These are phyloP conservation scores for Zancudomyces culisetae DNA, from an alignment of 371 early-diverging fungal genomes.

Conservation along the genomic window DNA sequence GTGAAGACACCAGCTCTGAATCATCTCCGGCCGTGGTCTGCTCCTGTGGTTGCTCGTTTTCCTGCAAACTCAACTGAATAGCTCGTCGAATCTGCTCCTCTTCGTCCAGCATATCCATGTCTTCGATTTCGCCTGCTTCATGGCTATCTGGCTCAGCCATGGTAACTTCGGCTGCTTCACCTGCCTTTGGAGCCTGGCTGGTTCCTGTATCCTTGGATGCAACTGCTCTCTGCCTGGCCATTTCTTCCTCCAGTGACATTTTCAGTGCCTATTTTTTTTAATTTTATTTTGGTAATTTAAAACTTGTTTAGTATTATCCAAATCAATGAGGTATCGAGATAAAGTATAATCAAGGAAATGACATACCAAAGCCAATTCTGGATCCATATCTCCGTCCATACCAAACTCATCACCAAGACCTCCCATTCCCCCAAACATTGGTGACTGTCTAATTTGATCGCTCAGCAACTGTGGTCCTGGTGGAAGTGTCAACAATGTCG, in stretches of 20 bases:
- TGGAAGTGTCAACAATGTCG: constrained; percentile 70
- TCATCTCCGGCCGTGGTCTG: constrained; percentile 10
- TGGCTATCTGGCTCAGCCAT: constrained; percentile 24
- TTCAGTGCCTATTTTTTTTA: constrained; percentile 44
- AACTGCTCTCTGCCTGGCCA: constrained; percentile 56
- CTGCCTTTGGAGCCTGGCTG: constrained; percentile 18
- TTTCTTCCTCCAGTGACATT: constrained; percentile 93
- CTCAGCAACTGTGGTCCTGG: constrained; percentile 89
- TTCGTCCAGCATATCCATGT: constrained; percentile 59
- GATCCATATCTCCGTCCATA: constrained; percentile 47
- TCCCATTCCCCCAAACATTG: constrained; percentile 69
- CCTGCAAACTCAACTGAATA: constrained; percentile 68
- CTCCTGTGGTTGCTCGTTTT: constrained; percentile 15
- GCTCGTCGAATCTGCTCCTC: constrained; percentile 78
- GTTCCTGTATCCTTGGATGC: constrained; percentile 26
- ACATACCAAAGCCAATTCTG: constrained; percentile 65
- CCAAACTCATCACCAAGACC: constrained; percentile 37
- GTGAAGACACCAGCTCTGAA: constrained; percentile 38
- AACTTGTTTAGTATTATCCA: too few relatives aligned
- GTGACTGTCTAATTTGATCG: constrained; percentile 68
- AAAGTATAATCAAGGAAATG: neutral
- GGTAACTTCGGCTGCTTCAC: constrained; percentile 9
- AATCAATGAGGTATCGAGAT: neutral
- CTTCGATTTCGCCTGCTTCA: too few relatives aligned
- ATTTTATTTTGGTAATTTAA: too few relatives aligned